These are phyloP conservation scores for Starmera caribaea DNA, from an alignment of 805 yeast genomes.

Conservation along the genomic window DNA sequence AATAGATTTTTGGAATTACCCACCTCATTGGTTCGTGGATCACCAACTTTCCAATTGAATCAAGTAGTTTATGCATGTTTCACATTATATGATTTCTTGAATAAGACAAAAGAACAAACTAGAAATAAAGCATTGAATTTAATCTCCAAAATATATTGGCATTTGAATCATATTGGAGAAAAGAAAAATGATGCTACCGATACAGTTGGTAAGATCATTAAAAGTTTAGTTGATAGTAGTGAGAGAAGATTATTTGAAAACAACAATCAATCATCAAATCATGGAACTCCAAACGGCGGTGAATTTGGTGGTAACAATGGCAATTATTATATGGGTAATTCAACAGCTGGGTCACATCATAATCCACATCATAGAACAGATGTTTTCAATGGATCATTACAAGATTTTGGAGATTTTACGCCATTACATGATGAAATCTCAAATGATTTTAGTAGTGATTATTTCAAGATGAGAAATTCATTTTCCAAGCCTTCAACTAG, in stretches of 20 bases:
- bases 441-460: slow-evolving; percentile 10
- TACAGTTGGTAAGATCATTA: slow-evolving; percentile 46
- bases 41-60: slow-evolving; percentile 42
- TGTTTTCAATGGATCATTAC: no score
- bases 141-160: slow-evolving; percentile 49
- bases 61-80: slow-evolving; percentile 47
- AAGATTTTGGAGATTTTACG: slow-evolving; percentile 2
- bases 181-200: slow-evolving; percentile 49
- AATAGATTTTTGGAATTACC: slow-evolving; percentile 35
- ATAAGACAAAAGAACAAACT: slow-evolving; percentile 28
- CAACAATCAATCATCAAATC: slow-evolving; percentile 5
- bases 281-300: slow-evolving; percentile 4
- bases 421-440: slow-evolving; percentile 20
- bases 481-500: neutral
- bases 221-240: slow-evolving; percentile 34
- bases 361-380: neutral
- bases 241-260: slow-evolving; percentile 17
- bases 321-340: slow-evolving; percentile 7
- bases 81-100: slow-evolving; percentile 38
- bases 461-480: neutral
- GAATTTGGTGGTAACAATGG: slow-evolving; percentile 3
- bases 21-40: slow-evolving; percentile 39
- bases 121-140: slow-evolving; percentile 32
- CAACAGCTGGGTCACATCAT: slow-evolving; percentile 1
- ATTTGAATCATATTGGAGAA: slow-evolving; percentile 46